A percentile compares a stretch with the other conserved stretches of the same genome.
phyloP scores from a whole-genome alignment of 2,329 filamentous ascomycete genomes.

The Fonsecaea multimorphosa region DNA sequence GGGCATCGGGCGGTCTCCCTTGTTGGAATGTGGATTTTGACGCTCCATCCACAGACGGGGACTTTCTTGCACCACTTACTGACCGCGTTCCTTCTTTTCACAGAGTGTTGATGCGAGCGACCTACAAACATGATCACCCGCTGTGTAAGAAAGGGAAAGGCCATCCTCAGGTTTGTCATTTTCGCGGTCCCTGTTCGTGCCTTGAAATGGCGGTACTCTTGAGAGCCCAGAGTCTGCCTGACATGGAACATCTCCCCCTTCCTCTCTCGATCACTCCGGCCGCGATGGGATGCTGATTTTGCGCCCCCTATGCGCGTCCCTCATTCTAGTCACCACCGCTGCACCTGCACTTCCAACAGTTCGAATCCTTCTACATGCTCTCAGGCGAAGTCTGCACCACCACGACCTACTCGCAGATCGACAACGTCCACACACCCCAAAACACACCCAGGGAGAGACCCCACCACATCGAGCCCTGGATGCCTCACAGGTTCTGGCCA shows the following conservation, averaged over 20 bases:
- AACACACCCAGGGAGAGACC: conserved; percentile 9
- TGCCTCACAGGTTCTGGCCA: conserved; percentile 30
- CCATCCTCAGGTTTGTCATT: conserved; percentile 21
- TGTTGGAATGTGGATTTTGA: not conserved
- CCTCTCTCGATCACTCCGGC: not conserved
- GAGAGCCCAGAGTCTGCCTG: not conserved
- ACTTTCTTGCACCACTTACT: not conserved
- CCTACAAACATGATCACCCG: conserved; percentile 31
- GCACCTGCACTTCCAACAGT: conserved; percentile 33
- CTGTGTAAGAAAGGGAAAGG: conserved; percentile 23
- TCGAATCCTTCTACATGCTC: conserved; percentile 28
- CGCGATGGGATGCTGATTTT: not conserved
- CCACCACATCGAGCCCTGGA: conserved; percentile 18
- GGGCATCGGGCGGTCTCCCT: not conserved
- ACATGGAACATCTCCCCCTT: not conserved
- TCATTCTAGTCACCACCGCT: conserved; percentile 27
- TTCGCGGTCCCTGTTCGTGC: not conserved
- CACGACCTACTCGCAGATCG: conserved; percentile 13
- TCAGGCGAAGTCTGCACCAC: conserved; percentile 29
- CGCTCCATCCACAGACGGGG: not conserved
- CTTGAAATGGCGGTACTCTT: not conserved
- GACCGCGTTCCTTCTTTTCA: not conserved
- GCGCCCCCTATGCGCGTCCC: not conserved
- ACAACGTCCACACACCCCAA: conserved; percentile 29
- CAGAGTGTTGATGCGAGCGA: conserved; percentile 31